These are phyloP conservation scores for Colletotrichum lindemuthianum DNA, from an alignment of 2,329 filamentous ascomycete species.

Conservation along the genomic window DNA sequence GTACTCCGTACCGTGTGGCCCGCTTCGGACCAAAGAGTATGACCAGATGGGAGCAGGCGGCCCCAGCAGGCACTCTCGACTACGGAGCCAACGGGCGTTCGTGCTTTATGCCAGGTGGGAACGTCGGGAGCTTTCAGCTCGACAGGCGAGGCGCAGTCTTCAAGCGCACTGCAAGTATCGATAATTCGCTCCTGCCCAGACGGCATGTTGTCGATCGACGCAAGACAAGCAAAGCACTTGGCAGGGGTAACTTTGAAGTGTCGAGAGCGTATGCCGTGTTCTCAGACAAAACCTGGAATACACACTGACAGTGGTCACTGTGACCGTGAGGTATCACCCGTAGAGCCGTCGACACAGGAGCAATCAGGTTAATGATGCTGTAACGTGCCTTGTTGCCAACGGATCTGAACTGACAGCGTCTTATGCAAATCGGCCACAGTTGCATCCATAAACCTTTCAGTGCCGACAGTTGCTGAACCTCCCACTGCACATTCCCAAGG, in stretches of 20 bases:
- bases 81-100: constrained; percentile 6
- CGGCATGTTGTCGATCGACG: constrained; percentile 3
- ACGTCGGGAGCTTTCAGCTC: constrained; percentile 18
- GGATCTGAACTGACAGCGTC: too few species aligned
- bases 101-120: not conserved
- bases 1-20: too few species aligned
- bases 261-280: not conserved
- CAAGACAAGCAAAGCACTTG: constrained; percentile 11
- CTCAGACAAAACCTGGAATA: not conserved
- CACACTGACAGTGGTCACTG: not conserved
- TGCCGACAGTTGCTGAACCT: too few species aligned
- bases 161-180: not conserved
- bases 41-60: not conserved
- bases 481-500: too few species aligned
- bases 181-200: constrained; percentile 6
- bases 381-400: too few species aligned
- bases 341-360: too few species aligned
- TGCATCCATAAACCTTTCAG: too few species aligned
- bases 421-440: too few species aligned
- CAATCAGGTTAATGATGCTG: too few species aligned
- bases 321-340: too few species aligned
- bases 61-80: not conserved
- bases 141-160: constrained; percentile 27
- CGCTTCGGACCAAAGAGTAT: not conserved
- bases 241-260: constrained; percentile 4